Base-by-base conservation (phyloP, 441 rosid species). In the Populus hybrid region DNA sequence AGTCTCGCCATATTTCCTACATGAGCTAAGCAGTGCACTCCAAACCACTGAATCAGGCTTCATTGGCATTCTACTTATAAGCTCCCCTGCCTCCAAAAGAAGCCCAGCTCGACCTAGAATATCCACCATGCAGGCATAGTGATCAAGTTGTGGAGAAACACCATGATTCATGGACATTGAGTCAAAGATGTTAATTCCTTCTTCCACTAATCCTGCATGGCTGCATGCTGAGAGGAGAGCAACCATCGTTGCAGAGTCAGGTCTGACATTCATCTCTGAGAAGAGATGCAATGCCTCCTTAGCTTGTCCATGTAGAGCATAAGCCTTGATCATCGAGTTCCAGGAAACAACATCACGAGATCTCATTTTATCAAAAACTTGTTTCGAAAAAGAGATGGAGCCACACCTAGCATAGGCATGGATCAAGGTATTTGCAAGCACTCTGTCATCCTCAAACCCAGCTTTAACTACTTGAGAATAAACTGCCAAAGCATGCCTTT, bases 181-280 rank as follows among this genome's bases (percentile, higher is more conserved):
- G 46, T 85, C 87, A 63, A 87, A 92, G 75, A 91, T 82, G 78
- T 57, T 66, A 30, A 84, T 81, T 32, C 95, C 94, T 82, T 92
- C 85, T 84, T 89, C 89, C 73, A 89, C 93, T 80, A 87, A 79
- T 75, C 97, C 97, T 73, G 91, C 84, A 77, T 92, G 97, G 85
- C 95, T 89, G 69, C 95, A 92, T 70, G 97, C 97, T n/a, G 90
- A 87, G 69, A 92, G 94, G 67, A 92, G 83, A 7, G 95, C 88
- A 71, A 92, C 88, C 79, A 91, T 88, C 59, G 97, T 91, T 0
- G 92, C 84, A 76, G 94, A 81, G 85, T 91, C 97, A 0, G 97
- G 92, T 57, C 59, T 75, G 57, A 85, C 71, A 74, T 89, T 81
- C 94, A 92, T 91, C 81, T 80, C 71, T 7, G 71, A 66, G 79